These are phyloP conservation scores for Crithidia sp. DNA, from an alignment of 208 protist species.

Conservation along the genomic window DNA sequence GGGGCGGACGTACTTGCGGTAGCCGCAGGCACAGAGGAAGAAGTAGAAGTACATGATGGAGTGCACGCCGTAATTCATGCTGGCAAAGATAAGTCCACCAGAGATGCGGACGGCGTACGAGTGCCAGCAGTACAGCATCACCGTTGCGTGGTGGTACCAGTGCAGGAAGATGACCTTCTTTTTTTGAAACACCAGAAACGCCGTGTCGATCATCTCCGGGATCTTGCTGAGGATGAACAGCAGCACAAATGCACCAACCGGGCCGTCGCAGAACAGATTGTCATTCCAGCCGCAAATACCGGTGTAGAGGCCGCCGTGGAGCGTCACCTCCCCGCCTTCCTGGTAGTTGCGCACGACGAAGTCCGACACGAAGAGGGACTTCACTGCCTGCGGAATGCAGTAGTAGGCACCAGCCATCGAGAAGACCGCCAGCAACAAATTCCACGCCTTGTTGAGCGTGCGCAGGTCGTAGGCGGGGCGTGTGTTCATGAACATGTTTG, in stretches of 20 bases:
- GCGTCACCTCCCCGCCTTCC: conserved; percentile 3
- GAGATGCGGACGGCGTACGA: conserved; percentile 52
- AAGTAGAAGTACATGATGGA: conserved; percentile 96
- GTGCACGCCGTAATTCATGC: conserved; percentile 96
- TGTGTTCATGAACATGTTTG: conserved; percentile 67
- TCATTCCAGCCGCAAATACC: conserved; percentile 61
- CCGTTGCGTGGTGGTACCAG: conserved; percentile 95
- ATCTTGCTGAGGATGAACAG: conserved; percentile 89
- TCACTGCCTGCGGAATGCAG: conserved; percentile 50
- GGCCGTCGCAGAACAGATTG: conserved; percentile 57
- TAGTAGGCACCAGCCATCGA: conserved; percentile 68
- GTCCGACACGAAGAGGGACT: conserved; percentile 19
- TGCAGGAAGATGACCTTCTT: conserved; percentile 88
- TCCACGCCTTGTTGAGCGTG: conserved; percentile 70
- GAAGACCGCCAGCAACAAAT: conserved; percentile 79
- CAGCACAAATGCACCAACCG: conserved; percentile 64
- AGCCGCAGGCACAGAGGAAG: conserved; percentile 69
- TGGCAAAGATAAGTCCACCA: conserved; percentile 81
- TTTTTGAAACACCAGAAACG: conserved; percentile 87
- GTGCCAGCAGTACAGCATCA: conserved; percentile 94
- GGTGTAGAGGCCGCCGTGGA: conserved; percentile 54
- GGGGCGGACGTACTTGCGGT: conserved; percentile 65
- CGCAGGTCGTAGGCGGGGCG: conserved; percentile 62
- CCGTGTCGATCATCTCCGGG: conserved; percentile 88
- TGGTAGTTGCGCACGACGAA: conserved; percentile 32